Evolutionary conservation across 75 land plant species (phyloP), one percentile per base, ranked within the genome.

Genomic region (Cupressus sempervirens): DNA sequence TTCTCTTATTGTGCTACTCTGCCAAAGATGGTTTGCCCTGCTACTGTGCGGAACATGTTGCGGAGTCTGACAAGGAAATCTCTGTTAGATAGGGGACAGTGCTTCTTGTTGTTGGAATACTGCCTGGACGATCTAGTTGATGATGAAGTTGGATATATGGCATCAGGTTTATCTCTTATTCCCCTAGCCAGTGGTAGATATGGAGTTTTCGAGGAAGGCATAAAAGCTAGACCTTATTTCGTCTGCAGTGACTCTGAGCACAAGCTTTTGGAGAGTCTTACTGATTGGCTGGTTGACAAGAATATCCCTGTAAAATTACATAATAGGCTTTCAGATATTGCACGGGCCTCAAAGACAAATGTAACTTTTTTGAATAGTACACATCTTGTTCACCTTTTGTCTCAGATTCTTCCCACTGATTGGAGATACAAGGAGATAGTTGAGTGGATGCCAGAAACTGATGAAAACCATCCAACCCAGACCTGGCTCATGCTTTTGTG

Each of bases 111-210:
- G 68, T 85, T 97, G 83, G 99, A 97, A 41, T 97, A 97, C 89
- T 94, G 96, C 83, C 92, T 97, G 41, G 92, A 90, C 23, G 96
- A 97, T 86, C 83, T 95, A 52, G 82, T 93, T 82, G 98, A 95
- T 90, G 88, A 86, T 40, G 99, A 95, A 83, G 96, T 95, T 50
- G 92, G 91, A 32, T 75, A 54, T 36, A 82, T 86, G 80, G 88
- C 90, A 50, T 67, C 35, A 73, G 87, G 93, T 53, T 85, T 97
- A 83, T 91, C 94, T 41, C 87, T 97, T 73, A 83, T 97, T 87
- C 99, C 99, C 34, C 86, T 97, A 72, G 95, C 94, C 67, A 91
- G 85, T 91, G 93, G 91, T 68, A 84, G 87, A 20, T 91, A 88
- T 90, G 99, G 99, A 16, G 80, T 81, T 13, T 88, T 97, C 83